These are phyloP conservation scores for Gossypium raimondii DNA, from an alignment of 345 rosid genomes.

Conservation along the genomic window DNA sequence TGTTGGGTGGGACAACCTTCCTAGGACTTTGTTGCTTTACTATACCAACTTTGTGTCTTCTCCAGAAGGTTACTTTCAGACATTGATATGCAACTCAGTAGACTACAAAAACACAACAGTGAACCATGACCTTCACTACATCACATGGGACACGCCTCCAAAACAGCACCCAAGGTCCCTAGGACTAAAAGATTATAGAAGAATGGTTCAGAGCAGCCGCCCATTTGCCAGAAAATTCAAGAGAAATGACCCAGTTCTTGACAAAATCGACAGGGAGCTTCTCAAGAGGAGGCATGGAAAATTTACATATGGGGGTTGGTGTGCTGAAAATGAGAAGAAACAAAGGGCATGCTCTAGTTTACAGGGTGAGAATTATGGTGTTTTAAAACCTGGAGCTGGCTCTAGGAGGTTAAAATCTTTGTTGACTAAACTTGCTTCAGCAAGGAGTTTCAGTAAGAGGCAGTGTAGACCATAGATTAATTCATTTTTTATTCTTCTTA, in stretches of 20 bases:
- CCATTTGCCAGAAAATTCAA: slow-evolving; percentile 92
- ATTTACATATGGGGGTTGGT: slow-evolving; percentile 57
- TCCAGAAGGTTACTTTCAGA: slow-evolving; percentile 92
- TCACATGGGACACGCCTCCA: slow-evolving; percentile 92
- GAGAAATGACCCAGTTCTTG: slow-evolving; percentile 59
- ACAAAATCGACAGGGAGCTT: slow-evolving; percentile 68
- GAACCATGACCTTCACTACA: slow-evolving; percentile 87
- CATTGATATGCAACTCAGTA: slow-evolving; percentile 77
- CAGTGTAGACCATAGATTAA: slow-evolving; percentile 54
- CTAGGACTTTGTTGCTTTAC: slow-evolving; percentile 83
- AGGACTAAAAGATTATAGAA: slow-evolving; percentile 58
- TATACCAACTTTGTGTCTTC: slow-evolving; percentile 88
- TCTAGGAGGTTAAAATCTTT: slow-evolving; percentile 61
- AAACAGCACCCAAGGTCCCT: slow-evolving; percentile 79
- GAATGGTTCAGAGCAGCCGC: slow-evolving; percentile 63
- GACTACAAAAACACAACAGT: slow-evolving; percentile 72
- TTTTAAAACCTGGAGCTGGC: slow-evolving; percentile 68
- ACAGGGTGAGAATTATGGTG: slow-evolving; percentile 34
- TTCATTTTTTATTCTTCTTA: background rate
- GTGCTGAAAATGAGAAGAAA: slow-evolving; percentile 26
- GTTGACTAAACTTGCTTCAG: slow-evolving; percentile 44
- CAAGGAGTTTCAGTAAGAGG: slow-evolving; percentile 46
- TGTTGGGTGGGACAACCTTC: slow-evolving; percentile 85
- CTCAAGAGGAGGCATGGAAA: slow-evolving; percentile 39
- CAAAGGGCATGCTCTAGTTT: slow-evolving; percentile 29